These are phyloP conservation scores for Paramecium bursaria DNA, from an alignment of 73 alveolate species.

Conservation along the genomic window DNA sequence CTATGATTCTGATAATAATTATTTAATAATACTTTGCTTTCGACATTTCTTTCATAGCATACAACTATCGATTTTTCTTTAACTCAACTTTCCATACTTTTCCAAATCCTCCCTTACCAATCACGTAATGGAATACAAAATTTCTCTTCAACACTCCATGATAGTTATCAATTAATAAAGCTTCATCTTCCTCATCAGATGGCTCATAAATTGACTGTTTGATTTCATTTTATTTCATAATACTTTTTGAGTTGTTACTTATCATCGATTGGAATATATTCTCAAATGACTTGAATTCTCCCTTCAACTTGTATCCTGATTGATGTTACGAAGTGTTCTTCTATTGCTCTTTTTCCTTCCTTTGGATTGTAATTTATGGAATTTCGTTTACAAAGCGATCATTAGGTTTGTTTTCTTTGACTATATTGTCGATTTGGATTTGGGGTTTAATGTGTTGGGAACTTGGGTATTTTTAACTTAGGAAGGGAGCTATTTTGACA, in stretches of 20 bases:
- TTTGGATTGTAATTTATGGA: not conserved
- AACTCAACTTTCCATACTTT: slow-evolving; percentile 91
- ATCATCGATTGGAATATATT: slow-evolving; percentile 30
- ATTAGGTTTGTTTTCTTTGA: slow-evolving; percentile 5
- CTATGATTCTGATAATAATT: slow-evolving; percentile 72
- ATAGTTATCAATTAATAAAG: not conserved
- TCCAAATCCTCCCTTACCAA: slow-evolving; percentile 93
- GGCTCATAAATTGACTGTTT: not conserved
- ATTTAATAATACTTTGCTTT: slow-evolving; percentile 59
- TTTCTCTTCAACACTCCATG: not conserved
- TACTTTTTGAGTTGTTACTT: slow-evolving; percentile 14
- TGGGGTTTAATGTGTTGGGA: too few species aligned
- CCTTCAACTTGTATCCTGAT: not conserved
- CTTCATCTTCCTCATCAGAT: not conserved
- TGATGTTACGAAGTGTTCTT: not conserved
- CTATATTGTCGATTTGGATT: too few species aligned
- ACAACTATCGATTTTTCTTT: slow-evolving; percentile 72
- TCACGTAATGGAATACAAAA: slow-evolving; percentile 41
- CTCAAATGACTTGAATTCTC: slow-evolving; percentile 18
- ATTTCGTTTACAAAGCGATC: not conserved
- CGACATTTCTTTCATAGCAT: slow-evolving; percentile 90
- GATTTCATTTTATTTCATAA: not conserved
- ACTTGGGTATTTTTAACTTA: too few species aligned
- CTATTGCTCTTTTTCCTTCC: not conserved
- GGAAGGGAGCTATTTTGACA: too few species aligned